Base-by-base conservation (phyloP, 768 basidiomycete genomes). In the Serendipita sp. region DNA sequence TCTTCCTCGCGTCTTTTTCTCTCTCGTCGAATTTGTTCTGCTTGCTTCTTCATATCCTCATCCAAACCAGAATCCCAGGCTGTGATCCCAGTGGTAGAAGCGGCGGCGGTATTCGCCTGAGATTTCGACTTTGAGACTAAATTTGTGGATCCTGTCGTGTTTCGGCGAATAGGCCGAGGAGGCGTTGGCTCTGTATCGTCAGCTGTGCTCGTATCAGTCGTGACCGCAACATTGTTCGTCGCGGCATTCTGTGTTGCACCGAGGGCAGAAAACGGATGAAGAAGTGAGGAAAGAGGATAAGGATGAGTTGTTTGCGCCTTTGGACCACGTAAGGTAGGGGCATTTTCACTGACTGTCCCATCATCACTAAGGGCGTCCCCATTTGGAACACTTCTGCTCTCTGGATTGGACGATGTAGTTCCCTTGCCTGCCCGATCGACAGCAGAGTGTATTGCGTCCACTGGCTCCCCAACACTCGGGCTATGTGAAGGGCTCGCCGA, bases 31-130 rank as follows among this genome's bases (percentile, higher is more conserved):
- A 96, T 92, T 67, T 84, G 83, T 68, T 95, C 92, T 0, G 90
- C 91, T 68, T 93, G 88, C n/a, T 85, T 78, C 70, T 92, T 82
- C 48, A 96, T 96, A 70, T 92, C 90, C 35, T 82, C 79, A 47
- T 86, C 86, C 0, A 92, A 78, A 68, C 83, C 86, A 38, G 76
- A 79, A 34, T 78, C 76, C 16, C 75, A 74, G 46, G 77, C 76
- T 0, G 70, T 68, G 3, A 77, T 77, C 56, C 81, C 79, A 62
- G 76, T 69, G 38, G 64, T 72, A 56, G 66, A n/a, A 11, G 38
- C 47, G 15, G 45, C 54, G 67, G 69, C 64, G 72, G 13, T 68
- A 71, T 10, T 66, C 47, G 11, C 68, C 76, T 70, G 5, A 75
- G 73, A 24, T 58, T 68, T 3, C 70, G 70, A 28, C 65, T 62